phyloP scores from a whole-genome alignment of 129 eudicot genomes.

The sunflower (Helianthus annuus) region DNA sequence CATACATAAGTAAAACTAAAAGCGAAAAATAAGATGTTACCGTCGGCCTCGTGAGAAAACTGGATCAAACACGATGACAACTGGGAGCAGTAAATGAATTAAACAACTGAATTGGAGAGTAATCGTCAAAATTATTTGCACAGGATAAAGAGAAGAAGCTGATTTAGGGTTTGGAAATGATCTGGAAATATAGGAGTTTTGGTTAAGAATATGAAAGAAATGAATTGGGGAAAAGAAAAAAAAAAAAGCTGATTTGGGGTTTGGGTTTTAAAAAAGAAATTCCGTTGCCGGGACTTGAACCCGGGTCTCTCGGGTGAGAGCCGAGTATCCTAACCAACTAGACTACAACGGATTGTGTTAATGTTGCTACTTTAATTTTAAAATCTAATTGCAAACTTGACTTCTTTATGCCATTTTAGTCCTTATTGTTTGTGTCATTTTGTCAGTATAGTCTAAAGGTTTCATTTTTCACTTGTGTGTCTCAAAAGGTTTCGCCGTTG shows the following conservation, averaged over 20 bases:
- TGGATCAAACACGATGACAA: not conserved
- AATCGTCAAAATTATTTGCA: not conserved
- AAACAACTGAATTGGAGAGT: not conserved
- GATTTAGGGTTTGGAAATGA: not conserved
- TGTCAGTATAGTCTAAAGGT: too few species aligned
- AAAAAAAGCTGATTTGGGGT: not conserved
- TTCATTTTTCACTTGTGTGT: too few species aligned
- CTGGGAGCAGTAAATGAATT: not conserved
- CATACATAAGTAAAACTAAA: not conserved
- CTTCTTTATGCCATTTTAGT: too few species aligned
- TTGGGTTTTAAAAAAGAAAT: not conserved
- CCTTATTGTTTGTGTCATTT: too few species aligned
- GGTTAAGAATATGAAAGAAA: not conserved
- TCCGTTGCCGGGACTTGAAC: constrained; percentile 99
- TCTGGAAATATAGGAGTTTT: not conserved
- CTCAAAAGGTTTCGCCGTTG: too few species aligned
- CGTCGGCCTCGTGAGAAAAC: not conserved
- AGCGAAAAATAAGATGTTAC: not conserved
- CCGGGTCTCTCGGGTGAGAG: constrained; percentile 99
- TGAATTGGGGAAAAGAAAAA: not conserved
- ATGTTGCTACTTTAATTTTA: not conserved
- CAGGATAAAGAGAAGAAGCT: not conserved
- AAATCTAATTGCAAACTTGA: too few species aligned
- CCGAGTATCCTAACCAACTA: constrained; percentile 99
- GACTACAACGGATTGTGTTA: constrained; percentile 86